phyloP scores from a whole-genome alignment of 371 early-diverging fungal species.

The Actinomortierella ambigua region DNA sequence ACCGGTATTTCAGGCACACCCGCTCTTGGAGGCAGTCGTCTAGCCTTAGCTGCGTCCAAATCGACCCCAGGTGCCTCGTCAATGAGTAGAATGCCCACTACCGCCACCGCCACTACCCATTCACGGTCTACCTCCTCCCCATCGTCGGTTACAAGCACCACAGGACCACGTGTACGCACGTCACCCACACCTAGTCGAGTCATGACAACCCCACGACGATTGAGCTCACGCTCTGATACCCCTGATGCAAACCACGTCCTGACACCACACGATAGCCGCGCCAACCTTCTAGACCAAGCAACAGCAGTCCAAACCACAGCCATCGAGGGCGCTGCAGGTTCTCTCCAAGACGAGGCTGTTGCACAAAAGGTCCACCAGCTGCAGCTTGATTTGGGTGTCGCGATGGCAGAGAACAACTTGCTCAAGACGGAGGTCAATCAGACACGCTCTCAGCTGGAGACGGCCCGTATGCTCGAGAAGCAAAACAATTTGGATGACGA shows the following conservation, averaged over 20 bases:
- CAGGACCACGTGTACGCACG: constrained; percentile 17
- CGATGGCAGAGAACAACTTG: constrained; percentile 22
- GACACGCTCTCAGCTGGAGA: constrained; percentile 18
- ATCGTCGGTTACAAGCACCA: constrained; percentile 31
- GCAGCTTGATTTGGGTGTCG: constrained; percentile 20
- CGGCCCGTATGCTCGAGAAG: constrained; percentile 31
- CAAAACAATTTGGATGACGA: constrained; percentile 19
- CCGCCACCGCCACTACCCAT: neutral
- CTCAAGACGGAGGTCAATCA: constrained; percentile 27
- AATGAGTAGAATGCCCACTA: too few relatives aligned
- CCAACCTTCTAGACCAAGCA: constrained; percentile 33
- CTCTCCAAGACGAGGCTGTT: too few relatives aligned
- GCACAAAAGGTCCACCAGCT: constrained; percentile 18
- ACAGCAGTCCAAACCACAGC: constrained; percentile 15
- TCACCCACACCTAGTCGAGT: constrained; percentile 40
- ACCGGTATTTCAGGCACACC: neutral
- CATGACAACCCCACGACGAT: constrained; percentile 25
- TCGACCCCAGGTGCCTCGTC: too few relatives aligned
- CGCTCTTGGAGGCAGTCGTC: too few relatives aligned
- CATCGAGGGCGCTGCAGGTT: too few relatives aligned
- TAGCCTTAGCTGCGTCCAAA: too few relatives aligned
- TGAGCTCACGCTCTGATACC: constrained; percentile 37
- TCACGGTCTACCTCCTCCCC: constrained; percentile 7
- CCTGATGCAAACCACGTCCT: constrained; percentile 14
- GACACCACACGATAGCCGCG: constrained; percentile 31